Base-by-base conservation (phyloP, 768 basidiomycete genomes). In the Rubroboletus satanas region DNA sequence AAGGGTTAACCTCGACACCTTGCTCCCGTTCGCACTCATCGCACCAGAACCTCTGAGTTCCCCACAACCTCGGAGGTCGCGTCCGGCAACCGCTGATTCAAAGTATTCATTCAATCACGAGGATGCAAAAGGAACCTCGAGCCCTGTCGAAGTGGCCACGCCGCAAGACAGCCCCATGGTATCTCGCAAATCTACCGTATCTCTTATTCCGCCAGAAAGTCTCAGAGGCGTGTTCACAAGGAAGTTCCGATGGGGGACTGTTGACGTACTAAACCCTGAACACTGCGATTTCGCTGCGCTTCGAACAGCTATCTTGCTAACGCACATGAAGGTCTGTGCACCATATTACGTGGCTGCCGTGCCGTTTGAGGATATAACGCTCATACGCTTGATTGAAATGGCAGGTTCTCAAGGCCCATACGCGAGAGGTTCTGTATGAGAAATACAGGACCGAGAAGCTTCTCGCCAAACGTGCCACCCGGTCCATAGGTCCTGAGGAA, bases 391-490 rank as follows among this genome's bases (percentile, higher is more conserved):
- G 57, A 51, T 53, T 6, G 21, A 58, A 52, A 49, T 57, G 53
- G 23, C 66, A 93, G 90, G 77, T 88, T 64, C 77, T 96, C 56
- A 93, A 91, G 74, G 82, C 77, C 43, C 84, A 83, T 54, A 95
- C 93, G 32, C 86, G 86, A 62, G 90, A 96, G 69, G 89, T 93
- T 53, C 73, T 95, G 71, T 98, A 98, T 70, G 95, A 98, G 77
- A 87, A 86, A 63, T 98, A 87, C 72, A 79, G 95, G 66, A 94
- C 91, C 1, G 92, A 93, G 75, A 93, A 93, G 72, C 81, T 94
- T 52, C 82, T 94, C 18, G 90, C 89, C 43, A 81, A 90, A 60
- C 87, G 92, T 59, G 91, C 88, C 21, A 93, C 91, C 21, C 79
- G 81, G 62, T 80, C 83, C 59, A 90, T 93, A 62, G 83, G 84